phyloP scores from a whole-genome alignment of 2,329 filamentous ascomycete genomes.

The Colletotrichum melonis region DNA sequence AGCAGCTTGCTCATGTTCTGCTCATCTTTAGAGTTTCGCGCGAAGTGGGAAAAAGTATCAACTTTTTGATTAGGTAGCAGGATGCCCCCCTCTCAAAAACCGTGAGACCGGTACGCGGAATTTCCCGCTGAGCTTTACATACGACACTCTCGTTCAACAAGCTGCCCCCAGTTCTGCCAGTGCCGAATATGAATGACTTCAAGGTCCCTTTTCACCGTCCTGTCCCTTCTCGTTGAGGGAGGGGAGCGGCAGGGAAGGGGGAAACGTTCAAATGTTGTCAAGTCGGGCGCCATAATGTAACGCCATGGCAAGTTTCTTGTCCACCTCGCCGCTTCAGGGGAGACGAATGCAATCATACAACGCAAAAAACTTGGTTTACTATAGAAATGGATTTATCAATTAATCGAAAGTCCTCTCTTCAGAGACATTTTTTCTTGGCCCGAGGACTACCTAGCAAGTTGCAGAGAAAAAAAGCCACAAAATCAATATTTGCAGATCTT shows the following conservation, averaged over 20 bases:
- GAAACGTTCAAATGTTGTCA: not conserved
- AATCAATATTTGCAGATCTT: constrained; percentile 20
- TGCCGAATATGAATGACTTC: too few relatives aligned
- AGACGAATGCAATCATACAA: not conserved
- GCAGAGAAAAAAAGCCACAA: too few relatives aligned
- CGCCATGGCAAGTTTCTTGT: not conserved
- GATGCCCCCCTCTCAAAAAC: too few relatives aligned
- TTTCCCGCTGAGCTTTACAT: too few relatives aligned
- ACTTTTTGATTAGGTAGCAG: too few relatives aligned
- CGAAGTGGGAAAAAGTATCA: not conserved
- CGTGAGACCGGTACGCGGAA: too few relatives aligned
- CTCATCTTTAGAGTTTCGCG: not conserved
- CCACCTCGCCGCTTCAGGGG: not conserved
- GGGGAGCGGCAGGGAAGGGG: too few relatives aligned
- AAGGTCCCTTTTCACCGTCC: not conserved
- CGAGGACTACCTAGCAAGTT: not conserved
- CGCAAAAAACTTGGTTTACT: constrained; percentile 7
- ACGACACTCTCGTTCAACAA: too few relatives aligned
- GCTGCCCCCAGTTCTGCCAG: too few relatives aligned
- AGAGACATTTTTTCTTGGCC: not conserved
- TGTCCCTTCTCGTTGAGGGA: not conserved
- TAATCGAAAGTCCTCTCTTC: not conserved
- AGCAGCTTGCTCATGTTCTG: not conserved
- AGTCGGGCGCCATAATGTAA: constrained; percentile 1
- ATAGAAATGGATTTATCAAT: not conserved